Conservation (phyloP, 176 grass and related monocot genomes). For the Oryza meyeriana region DNA sequence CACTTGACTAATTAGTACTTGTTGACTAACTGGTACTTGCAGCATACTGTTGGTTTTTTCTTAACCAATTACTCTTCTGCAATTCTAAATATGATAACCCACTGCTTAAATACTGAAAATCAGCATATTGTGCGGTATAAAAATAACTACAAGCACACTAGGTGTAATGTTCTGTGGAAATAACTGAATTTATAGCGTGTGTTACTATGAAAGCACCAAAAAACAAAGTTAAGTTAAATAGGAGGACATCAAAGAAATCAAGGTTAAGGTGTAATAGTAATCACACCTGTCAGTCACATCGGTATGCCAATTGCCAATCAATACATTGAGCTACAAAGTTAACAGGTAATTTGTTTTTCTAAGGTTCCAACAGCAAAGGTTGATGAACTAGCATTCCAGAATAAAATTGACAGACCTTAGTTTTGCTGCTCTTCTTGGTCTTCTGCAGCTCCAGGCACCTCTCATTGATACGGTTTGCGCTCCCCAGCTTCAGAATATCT, state of each 20-base stretch:
- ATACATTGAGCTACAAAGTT: not conserved
- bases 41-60: not conserved
- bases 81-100: constrained; percentile 1
- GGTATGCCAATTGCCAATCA: not conserved
- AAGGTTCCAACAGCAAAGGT: not conserved
- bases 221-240: not conserved
- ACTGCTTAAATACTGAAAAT: not conserved
- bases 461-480: constrained; percentile 69
- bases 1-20: constrained; percentile 1
- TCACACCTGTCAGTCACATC: not conserved
- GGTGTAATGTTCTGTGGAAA: not conserved
- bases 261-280: not conserved
- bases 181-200: not conserved
- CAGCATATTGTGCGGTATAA: not conserved
- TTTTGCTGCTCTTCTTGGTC: constrained; percentile 71
- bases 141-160: not conserved
- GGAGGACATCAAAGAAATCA: not conserved
- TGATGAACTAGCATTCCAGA: not conserved
- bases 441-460: constrained; percentile 83
- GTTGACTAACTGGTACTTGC: not conserved
- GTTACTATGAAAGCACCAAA: not conserved
- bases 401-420: constrained; percentile 51
- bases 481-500: constrained; percentile 79
- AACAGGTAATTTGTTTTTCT: not conserved
- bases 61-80: not conserved